Base-by-base conservation (phyloP, 495 filamentous ascomycete species). In the Parathielavia hyrcaniae region DNA sequence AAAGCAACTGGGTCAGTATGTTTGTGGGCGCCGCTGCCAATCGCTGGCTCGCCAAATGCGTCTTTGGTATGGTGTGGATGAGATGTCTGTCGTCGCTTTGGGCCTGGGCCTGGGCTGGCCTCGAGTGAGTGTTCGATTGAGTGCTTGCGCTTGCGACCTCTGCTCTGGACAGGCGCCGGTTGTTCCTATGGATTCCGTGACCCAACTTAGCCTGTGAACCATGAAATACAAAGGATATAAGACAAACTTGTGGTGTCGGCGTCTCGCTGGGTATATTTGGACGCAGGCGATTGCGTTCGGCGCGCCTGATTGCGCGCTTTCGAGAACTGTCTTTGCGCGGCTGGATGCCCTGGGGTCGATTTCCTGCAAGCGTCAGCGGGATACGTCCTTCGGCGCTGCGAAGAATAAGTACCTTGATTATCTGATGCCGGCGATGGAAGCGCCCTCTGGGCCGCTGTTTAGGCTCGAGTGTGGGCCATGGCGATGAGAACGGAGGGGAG, bases 391-490 rank as follows among this genome's bases (percentile, higher is more conserved):
- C 55, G 61, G 51, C 56, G 56, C 56, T 59, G 56, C 61, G 32
- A 56, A 59, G 56, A 58, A 56, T 43, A 62, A 48, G 55, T 62
- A 59, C 55, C 61, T 63, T 48, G 61, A 63, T 55, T 1, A 59
- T 43, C 43, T 56, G 56, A 52, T 41, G 56, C 60, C 55, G 60
- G 55, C 32, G 45, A 62, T 53, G 35, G 60, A 34, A 58, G 60
- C 55, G 54, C 55, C 54, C 43, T 49, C 4, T 54, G 60, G 54
- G 50, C 50, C 50, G 50, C 54, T 58, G 60, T 52, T 56, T 62
- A 50, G 34, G 60, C 56, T 62, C 45, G 50, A 59, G 60, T 62
- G 55, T 48, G 50, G 60, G 60, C 55, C 60, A 62, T 62, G 51
- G 60, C 36, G 36, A 52, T 54, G 38, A 45, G 55, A 50, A 58